Evolutionary conservation across 2,329 filamentous ascomycete species (phyloP), one percentile per base, ranked within the genome.

Genomic region (Xylaria sp.): DNA sequence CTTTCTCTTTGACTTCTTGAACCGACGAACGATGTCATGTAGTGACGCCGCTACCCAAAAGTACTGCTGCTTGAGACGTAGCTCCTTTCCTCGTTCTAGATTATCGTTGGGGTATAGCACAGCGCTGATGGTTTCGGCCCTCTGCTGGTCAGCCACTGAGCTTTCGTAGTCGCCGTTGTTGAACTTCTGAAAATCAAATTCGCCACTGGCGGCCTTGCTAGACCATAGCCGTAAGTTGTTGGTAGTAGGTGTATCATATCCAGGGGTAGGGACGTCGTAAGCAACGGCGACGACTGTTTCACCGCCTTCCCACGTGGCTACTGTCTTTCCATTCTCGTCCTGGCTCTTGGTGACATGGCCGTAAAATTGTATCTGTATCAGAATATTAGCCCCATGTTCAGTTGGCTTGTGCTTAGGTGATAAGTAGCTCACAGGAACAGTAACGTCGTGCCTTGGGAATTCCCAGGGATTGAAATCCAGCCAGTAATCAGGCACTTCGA

Each of bases 151-250:
- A n/a, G 92, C 93, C 48, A 99, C 96, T 13, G 96, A 97, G 83
- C 93, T 96, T 83, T 99, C 96, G 79, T 99, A 99, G 76, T 99
- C 94, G 72, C 96, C 96, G 69, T 88, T 96, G 84, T 99, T 99
- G 90, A 99, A 99, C 81, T 98, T 98, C 78, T 98, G 95, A 84
- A 99, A 99, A 83, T 99, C 95, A 73, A 99, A 99, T 81, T 99
- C 96, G 73, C 96, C 96, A 75, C 93, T 95, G 55, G 94, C 94
- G 52, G 96, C 95, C 83, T 98, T 98, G 86, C 94, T 98, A 54
- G 94, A 97, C 96, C 96, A 99, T 48, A 99, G 87, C 69, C 96
- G 92, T 72, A 99, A 86, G 83, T 99, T 99, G 86, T 99, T 99
- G 75, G 94, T 98, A 12, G 94, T 95, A 8, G 89, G 85, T 0